Percentiles rank a stretch among this genome's conserved stretches.
Conservation (phyloP, 2,329 filamentous ascomycete genomes). For the Xylariomycetidae sp. region DNA sequence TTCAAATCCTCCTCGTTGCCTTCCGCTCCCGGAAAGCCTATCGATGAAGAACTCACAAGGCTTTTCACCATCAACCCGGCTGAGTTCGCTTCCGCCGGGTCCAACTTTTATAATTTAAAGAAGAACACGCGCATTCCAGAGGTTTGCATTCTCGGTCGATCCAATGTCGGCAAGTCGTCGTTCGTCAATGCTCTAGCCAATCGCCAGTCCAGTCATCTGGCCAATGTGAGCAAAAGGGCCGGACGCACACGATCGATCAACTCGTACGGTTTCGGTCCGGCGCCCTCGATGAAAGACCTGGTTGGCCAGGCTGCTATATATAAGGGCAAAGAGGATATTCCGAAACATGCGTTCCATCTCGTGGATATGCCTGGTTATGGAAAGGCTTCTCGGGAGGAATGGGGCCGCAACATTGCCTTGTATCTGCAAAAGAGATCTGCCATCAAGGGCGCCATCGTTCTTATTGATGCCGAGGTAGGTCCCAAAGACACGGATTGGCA, state of each 20-base stretch:
- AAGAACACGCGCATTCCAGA: constrained; percentile 49
- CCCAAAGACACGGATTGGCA: constrained; percentile 42
- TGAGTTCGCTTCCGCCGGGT: constrained; percentile 20
- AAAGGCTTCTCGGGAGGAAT: constrained; percentile 37
- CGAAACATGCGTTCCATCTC: constrained; percentile 41
- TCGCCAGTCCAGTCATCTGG: constrained; percentile 36
- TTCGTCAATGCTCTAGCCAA: constrained; percentile 78
- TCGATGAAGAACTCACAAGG: constrained; percentile 17
- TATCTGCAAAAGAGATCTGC: constrained; percentile 42
- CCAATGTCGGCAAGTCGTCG: constrained; percentile 85
- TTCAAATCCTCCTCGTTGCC: constrained; percentile 22
- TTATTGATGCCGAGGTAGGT: constrained; percentile 48
- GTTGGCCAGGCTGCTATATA: constrained; percentile 12
- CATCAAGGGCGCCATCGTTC: constrained; percentile 45
- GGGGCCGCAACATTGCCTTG: constrained; percentile 46
- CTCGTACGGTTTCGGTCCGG: constrained; percentile 47
- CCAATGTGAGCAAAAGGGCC: constrained; percentile 43
- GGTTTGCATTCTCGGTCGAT: constrained; percentile 76
- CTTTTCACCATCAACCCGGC: constrained; percentile 23
- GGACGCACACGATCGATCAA: constrained; percentile 52
- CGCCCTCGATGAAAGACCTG: constrained; percentile 19
- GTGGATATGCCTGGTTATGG: constrained; percentile 49
- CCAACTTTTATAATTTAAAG: constrained; percentile 39
- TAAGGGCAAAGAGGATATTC: constrained; percentile 32
- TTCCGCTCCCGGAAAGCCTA: constrained; percentile 13